Base-by-base conservation (phyloP, 192 early-diverging fungal species). In the Mortierella antarctica region DNA sequence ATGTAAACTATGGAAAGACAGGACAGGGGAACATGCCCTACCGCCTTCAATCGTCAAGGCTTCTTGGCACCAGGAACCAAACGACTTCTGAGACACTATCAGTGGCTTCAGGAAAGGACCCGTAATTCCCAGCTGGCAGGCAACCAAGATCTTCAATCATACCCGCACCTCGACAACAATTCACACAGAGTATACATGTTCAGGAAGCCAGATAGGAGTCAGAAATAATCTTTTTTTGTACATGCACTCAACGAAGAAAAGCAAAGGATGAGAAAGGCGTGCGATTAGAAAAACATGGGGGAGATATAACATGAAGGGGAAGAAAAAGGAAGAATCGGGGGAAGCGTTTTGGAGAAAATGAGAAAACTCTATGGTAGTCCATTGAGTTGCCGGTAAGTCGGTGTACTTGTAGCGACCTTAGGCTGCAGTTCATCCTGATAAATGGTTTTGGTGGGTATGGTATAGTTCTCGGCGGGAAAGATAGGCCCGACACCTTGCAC, bases 401-500 rank as follows among this genome's bases (percentile, higher is more conserved):
- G 60, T 31, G 77, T 53, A 49, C 74, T 57, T 18, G 70, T 62
- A 1, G 42, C 44, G 9, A 45, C 14, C 11, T 72, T 71, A 17
- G 70, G 65, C 49, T 71, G 68, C 11, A 67, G 59, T 48, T 83
- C 73, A 11, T 85, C 81, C n/a, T 65, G 42, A 54, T 83, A 85
- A 23, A 85, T 85, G 48, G 84, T 74, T 74, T 64, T 62, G 10
- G 74, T 67, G 4, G 84, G 84, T 50, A 83, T 79, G 67, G 82
- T 74, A 65, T 79, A 73, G 46, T 82, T 85, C 60, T 85, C 82
- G 52, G 82, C 59, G 41, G 72, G 70, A 56, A 85, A 85, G 56
- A 85, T 83, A 23, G 70, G 86, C 11, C 91, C 92, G 62, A 94
- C 87, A 10, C 87, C 89, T 57, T 92, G 74, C 17, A 93, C 91